Conservation (phyloP, 768 basidiomycete genomes). For the Austroboletus festivus region DNA sequence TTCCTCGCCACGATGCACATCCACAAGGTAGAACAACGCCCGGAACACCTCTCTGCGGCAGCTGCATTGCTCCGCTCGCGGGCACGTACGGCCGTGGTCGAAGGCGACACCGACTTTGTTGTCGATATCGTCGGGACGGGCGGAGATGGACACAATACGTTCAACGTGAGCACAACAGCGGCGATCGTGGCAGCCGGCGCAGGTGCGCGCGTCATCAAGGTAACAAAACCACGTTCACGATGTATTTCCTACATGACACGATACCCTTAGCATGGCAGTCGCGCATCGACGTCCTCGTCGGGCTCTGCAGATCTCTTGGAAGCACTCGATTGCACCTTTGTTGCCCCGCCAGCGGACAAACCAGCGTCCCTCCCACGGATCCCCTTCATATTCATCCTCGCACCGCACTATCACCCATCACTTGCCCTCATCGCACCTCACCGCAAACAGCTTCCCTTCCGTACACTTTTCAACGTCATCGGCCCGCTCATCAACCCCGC, state of each 20-base stretch:
- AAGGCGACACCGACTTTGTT: constrained; percentile 68
- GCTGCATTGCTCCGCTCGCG: constrained; percentile 71
- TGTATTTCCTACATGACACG: too few relatives aligned
- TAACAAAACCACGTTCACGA: too few relatives aligned
- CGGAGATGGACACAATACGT: constrained; percentile 93
- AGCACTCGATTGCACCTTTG: constrained; percentile 76
- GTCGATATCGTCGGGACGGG: constrained; percentile 47
- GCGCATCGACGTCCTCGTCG: constrained; percentile 90
- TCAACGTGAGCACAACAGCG: constrained; percentile 95
- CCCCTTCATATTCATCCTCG: constrained; percentile 92
- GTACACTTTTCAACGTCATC: constrained; percentile 94
- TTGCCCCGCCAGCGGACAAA: constrained; percentile 48
- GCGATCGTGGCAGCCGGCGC: constrained; percentile 93
- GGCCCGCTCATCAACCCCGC: constrained; percentile 95
- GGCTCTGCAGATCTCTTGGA: constrained; percentile 93
- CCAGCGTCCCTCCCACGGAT: constrained; percentile 50
- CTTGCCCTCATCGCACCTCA: constrained; percentile 80
- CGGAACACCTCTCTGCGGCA: constrained; percentile 76
- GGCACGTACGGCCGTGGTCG: constrained; percentile 59
- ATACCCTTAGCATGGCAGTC: constrained; percentile 75
- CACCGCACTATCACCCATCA: constrained; percentile 88
- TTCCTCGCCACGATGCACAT: constrained; percentile 86
- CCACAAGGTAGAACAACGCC: constrained; percentile 69
- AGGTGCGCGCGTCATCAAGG: constrained; percentile 91
- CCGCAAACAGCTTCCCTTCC: constrained; percentile 85